A percentile compares a stretch with the other conserved stretches of the same genome.
Conservation (phyloP, 148 eudicot genomes). For the Suaeda aralocaspica region DNA sequence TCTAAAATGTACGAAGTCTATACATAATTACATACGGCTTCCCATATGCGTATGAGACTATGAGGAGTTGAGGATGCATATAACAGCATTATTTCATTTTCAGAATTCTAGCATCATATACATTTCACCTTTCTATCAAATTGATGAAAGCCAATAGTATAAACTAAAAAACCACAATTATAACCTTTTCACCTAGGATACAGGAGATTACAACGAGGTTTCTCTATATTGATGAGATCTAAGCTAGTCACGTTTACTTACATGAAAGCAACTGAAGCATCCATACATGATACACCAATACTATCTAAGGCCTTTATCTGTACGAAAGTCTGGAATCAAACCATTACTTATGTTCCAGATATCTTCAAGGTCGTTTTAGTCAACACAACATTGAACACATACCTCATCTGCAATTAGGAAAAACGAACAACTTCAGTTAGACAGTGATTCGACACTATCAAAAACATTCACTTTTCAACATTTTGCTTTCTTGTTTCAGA, state of each 20-base stretch:
- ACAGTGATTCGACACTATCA: not conserved
- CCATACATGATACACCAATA: not conserved
- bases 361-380: not conserved
- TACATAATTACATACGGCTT: too few species aligned
- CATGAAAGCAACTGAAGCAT: not conserved
- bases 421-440: not conserved
- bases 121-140: not conserved
- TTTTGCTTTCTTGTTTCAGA: not conserved
- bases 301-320: slow-evolving; percentile 9
- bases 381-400: slow-evolving; percentile 8
- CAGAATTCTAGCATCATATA: too few species aligned
- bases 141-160: not conserved
- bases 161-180: not conserved
- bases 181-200: not conserved
- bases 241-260: slow-evolving; percentile 5
- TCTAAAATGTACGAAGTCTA: too few species aligned
- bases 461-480: not conserved
- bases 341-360: too few species aligned
- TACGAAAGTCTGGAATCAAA: slow-evolving; percentile 7
- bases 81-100: too few species aligned
- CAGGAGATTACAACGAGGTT: not conserved
- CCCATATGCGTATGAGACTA: too few species aligned
- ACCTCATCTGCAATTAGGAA: slow-evolving; percentile 21
- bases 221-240: not conserved
- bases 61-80: too few species aligned